These are phyloP conservation scores for Stemphylium vesicarium DNA, from an alignment of 2,329 filamentous ascomycete species.

Conservation along the genomic window DNA sequence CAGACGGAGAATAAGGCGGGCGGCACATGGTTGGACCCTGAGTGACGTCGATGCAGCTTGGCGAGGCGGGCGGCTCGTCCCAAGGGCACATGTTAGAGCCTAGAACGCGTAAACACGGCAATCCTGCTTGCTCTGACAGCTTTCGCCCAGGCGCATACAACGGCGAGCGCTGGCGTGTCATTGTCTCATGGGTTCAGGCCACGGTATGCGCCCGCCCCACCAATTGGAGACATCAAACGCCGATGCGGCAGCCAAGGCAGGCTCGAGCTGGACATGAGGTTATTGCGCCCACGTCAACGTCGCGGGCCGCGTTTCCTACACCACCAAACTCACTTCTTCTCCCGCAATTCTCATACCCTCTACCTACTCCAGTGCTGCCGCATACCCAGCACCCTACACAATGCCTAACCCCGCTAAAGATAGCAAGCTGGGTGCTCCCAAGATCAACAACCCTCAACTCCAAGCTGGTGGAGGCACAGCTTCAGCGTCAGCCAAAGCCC, in stretches of 20 bases:
- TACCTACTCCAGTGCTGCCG: background rate
- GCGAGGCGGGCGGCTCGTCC: constrained; percentile 2
- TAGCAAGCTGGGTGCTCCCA: constrained; percentile 41
- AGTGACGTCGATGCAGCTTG: constrained; percentile 24
- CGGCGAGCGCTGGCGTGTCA: constrained; percentile 10
- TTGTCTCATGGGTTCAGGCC: constrained; percentile 2
- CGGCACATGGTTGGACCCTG: constrained; percentile 19
- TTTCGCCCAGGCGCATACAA: constrained; percentile 5
- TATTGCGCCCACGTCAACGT: constrained; percentile 20
- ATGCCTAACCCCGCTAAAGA: constrained; percentile 32
- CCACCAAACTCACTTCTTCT: background rate
- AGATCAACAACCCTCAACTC: constrained; percentile 42
- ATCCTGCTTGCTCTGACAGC: background rate
- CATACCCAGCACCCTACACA: background rate
- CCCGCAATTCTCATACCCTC: background rate
- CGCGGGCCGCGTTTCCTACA: constrained; percentile 22
- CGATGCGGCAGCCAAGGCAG: constrained; percentile 32
- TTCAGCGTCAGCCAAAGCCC: constrained; percentile 34
- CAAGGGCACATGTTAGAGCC: constrained; percentile 3
- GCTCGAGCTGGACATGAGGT: constrained; percentile 21
- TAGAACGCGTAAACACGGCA: constrained; percentile 9
- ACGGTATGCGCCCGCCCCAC: constrained; percentile 10
- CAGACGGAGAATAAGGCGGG: no score
- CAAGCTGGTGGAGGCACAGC: constrained; percentile 49
- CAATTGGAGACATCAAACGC: constrained; percentile 27